These are phyloP conservation scores for Odonthalia washingtoniensis DNA, from an alignment of 31 red algal genomes.

Conservation along the genomic window DNA sequence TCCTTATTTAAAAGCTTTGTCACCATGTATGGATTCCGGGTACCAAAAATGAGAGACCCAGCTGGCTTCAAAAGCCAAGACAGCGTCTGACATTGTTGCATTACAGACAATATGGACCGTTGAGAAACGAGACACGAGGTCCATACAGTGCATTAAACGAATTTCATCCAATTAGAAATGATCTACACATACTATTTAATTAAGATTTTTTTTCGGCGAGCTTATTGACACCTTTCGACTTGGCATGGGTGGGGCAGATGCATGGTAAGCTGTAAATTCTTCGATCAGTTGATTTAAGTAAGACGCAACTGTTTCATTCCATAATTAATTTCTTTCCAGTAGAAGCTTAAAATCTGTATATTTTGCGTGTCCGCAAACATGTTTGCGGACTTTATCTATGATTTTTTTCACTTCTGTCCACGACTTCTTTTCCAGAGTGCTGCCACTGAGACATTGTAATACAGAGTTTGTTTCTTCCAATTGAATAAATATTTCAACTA, in stretches of 20 bases:
- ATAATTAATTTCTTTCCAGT: slow-evolving; percentile 3
- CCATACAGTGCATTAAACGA: too few species aligned
- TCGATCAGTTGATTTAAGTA: background rate
- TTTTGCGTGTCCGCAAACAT: background rate
- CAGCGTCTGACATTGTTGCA: too few species aligned
- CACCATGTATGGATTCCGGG: too few species aligned
- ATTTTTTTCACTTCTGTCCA: slow-evolving; percentile 35
- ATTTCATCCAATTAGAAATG: too few species aligned
- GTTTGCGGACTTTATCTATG: slow-evolving; percentile 11
- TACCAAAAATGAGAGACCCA: too few species aligned
- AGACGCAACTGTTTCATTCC: background rate
- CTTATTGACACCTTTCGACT: background rate
- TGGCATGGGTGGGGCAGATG: background rate
- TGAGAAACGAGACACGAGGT: too few species aligned
- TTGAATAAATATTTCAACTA: background rate
- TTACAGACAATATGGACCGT: too few species aligned
- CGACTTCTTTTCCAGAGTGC: background rate
- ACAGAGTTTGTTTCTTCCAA: background rate
- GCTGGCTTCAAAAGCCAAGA: too few species aligned
- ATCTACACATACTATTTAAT: too few species aligned
- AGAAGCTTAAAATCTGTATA: background rate
- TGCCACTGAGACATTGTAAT: background rate
- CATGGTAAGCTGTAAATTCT: too few species aligned
- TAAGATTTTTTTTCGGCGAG: too few species aligned
- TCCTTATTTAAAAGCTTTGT: too few species aligned